Base-by-base conservation (phyloP, 1,284 basidiomycete genomes). In the Naganishia sp. region DNA sequence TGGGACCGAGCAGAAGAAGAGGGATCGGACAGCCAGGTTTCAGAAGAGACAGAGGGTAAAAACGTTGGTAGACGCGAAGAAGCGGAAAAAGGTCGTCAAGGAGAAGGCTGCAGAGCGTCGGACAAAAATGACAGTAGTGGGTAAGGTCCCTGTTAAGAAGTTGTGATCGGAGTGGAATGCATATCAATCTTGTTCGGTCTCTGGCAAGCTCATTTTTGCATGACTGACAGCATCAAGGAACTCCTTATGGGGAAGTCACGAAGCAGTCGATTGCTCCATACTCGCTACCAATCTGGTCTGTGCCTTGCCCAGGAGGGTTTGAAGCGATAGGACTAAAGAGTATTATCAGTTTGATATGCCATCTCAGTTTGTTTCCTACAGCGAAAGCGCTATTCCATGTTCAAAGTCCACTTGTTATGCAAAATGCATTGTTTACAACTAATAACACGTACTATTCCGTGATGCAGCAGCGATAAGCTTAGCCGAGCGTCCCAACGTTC, bases 1-100 rank as follows among this genome's bases (percentile, higher is more conserved):
- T 11, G 59, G 59, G 48, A 61, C 31, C 25, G 59, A 61, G 36
- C 59, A 61, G 21, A 61, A 61, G 48, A 61, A 61, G 59, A 50
- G 59, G 48, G 48, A 61, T 61, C 48, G 48, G 9, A 39, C 49
- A n/a, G 59, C 21, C 25, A 61, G 43, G 48, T 43, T 15, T 46
- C 48, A 61, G n/a, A 42, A 42, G 48, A 43, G 48, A 23, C 7
- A 52, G 28, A 50, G 59, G 59, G 59, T 61, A 15, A 39, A 61
- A 28, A n/a, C 39, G 36, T 43, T 61, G 49, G 33, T 61, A 13
- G 48, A 15, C 2, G 42, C 42, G 18, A 33, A 48, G 23, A 44
- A 61, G 16, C 36, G 28, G 59, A 52, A 50, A 43, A 49, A 50
- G 36, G 39, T 33, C 13, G 21, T 61, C 48, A 61, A 61, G 59